Evolutionary conservation across 148 eudicot species (phyloP).

Genomic region (Spergularia bocconei): DNA sequence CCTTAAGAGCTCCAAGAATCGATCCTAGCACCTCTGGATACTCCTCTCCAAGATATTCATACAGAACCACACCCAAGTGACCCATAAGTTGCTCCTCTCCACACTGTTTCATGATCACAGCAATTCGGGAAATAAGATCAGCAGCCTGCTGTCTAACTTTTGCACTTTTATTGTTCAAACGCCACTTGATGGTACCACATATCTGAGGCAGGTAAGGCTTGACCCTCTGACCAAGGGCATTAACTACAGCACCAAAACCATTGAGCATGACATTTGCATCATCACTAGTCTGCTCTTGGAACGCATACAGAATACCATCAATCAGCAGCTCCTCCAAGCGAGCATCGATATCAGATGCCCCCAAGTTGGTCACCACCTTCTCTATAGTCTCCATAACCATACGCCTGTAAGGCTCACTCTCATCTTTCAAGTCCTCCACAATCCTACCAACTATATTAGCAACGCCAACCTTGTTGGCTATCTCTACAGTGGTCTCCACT

Average conservation of each 20-base stretch:
- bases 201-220: constrained; percentile 96
- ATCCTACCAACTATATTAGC: constrained; percentile 92
- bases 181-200: constrained; percentile 98
- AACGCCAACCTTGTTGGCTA: constrained; percentile 93
- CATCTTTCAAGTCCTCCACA: constrained; percentile 95
- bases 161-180: constrained; percentile 95
- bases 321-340: constrained; percentile 94
- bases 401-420: constrained; percentile 93
- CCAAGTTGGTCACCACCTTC: constrained; percentile 87
- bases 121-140: constrained; percentile 86
- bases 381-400: constrained; percentile 99
- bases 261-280: constrained; percentile 99
- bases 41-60: constrained; percentile 91
- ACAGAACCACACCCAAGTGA: constrained; percentile 91
- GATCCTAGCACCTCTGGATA: constrained; percentile 97
- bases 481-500: constrained; percentile 93
- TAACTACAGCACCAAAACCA: constrained; percentile 97
- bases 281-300: constrained; percentile 97
- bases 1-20: constrained; percentile 84
- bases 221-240: constrained; percentile 89
- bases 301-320: constrained; percentile 93
- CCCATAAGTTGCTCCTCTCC: constrained; percentile 98
- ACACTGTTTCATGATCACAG: constrained; percentile 96
- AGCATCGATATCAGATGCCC: constrained; percentile 90
- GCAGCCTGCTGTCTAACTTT: constrained; percentile 98